Evolutionary conservation across 306 rosid genomes (phyloP), one percentile per base, ranked within the genome.

Genomic region (Dalbergia cochinchinensis): DNA sequence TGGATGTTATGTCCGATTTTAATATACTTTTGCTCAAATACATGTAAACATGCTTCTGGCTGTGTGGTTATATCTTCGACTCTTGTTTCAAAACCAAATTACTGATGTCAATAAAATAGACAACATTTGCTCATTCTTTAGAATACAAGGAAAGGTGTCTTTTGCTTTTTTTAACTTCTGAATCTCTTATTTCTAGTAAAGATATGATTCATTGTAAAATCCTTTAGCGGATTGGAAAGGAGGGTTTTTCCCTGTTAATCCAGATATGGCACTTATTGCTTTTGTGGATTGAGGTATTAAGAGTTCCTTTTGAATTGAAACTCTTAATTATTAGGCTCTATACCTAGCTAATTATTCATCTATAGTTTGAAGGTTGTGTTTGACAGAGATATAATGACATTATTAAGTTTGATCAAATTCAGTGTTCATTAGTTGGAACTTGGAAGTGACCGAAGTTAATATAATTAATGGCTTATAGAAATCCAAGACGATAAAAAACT

Each of bases 11-110:
- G 14, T 47, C 4, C 1, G 15, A 2, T 10, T 47, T 47, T 47
- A 8, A 47, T 10, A 47, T 47, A 10, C 53, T 47, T 1, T 47
- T 47, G 53, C 53, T 47, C 8, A 54, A 54, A 54, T 54, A 7
- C 60, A 77, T 77, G 37, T 67, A 66, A 73, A 78, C 83, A 78
- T 67, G 83, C 83, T 78, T 83, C 54, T 83, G 67, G 5, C 41
- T 37, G 67, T 22, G 45, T 71, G 76, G 61, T 48, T 78, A 71
- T 77, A 73, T 65, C 86, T 72, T 83, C 65, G 72, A 71, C 80
- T 58, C 77, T 59, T 66, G 5, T 71, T 65, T 67, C 80, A 72
- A 83, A 77, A 39, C 61, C 66, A 78, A 73, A 83, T 78, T 65
- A 78, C 67, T 78, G 73, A 61, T 73, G 64, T 72, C 62, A 47